phyloP scores from a whole-genome alignment of 192 early-diverging fungal genomes.

The Rhizophagus clarus region DNA sequence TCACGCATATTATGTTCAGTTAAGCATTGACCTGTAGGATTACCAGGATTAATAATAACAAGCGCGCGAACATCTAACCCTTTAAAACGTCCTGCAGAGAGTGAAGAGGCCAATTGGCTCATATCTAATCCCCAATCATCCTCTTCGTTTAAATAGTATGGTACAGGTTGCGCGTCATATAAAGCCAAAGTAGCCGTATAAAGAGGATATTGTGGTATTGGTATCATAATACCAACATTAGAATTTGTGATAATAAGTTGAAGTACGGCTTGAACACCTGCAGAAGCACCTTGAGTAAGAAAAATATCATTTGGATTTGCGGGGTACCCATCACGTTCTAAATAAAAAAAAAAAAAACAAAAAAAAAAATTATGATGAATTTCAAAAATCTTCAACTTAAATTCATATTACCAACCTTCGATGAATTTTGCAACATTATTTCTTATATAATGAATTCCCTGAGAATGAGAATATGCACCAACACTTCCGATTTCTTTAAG shows the following conservation, averaged over 20 bases:
- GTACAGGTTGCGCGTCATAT: slow-evolving; percentile 83
- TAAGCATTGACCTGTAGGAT: slow-evolving; percentile 95
- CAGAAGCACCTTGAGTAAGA: slow-evolving; percentile 90
- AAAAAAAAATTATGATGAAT: too few relatives aligned
- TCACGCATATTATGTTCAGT: slow-evolving; percentile 81
- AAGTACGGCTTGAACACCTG: slow-evolving; percentile 91
- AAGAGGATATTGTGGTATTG: slow-evolving; percentile 98
- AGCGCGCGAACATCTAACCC: slow-evolving; percentile 91
- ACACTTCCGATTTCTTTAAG: slow-evolving; percentile 70
- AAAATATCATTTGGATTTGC: slow-evolving; percentile 84
- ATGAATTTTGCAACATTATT: slow-evolving; percentile 92
- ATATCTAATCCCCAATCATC: slow-evolving; percentile 80
- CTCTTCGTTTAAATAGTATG: slow-evolving; percentile 90
- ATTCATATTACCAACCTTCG: slow-evolving; percentile 39
- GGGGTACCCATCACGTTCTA: slow-evolving; percentile 88
- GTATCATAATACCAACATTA: slow-evolving; percentile 96
- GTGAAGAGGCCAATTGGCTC: slow-evolving; percentile 64
- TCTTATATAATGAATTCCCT: slow-evolving; percentile 84
- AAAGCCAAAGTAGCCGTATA: slow-evolving; percentile 92
- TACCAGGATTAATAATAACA: slow-evolving; percentile 98
- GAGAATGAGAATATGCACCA: slow-evolving; percentile 95
- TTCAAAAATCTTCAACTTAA: neutral
- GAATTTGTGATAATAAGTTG: slow-evolving; percentile 79
- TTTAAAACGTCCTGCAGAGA: slow-evolving; percentile 60
- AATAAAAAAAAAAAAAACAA: neutral